Conservation (phyloP, 1,139 yeast genomes). For the Saccharomyces pastorianus region DNA sequence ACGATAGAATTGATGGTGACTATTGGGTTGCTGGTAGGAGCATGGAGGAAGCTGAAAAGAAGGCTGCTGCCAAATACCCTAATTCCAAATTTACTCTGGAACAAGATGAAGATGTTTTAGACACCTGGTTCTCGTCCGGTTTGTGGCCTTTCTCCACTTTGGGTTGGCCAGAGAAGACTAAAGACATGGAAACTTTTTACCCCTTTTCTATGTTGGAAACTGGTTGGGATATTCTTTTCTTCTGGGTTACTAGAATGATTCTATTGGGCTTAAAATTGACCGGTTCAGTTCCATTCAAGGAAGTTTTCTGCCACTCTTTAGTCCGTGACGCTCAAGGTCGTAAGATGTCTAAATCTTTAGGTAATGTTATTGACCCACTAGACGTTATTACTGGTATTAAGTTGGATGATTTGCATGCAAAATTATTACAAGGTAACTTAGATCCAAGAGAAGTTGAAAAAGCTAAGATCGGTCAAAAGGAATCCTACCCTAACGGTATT, state of each 20-base stretch:
- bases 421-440: slow-evolving; percentile 71
- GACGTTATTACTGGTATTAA: slow-evolving; percentile 89
- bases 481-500: slow-evolving; percentile 91
- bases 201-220: slow-evolving; percentile 95
- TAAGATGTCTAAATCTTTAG: slow-evolving; percentile 95
- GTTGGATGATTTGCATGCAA: slow-evolving; percentile 69
- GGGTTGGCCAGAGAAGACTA: slow-evolving; percentile 85
- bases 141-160: slow-evolving; percentile 95
- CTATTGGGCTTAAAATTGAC: slow-evolving; percentile 84
- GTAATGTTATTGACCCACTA: slow-evolving; percentile 91
- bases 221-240: slow-evolving; percentile 97
- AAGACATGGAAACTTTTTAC: slow-evolving; percentile 67
- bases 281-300: slow-evolving; percentile 86
- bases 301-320: slow-evolving; percentile 95
- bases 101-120: slow-evolving; percentile 97
- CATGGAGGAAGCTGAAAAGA: slow-evolving; percentile 71
- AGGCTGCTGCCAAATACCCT: slow-evolving; percentile 71
- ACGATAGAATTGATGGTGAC: slow-evolving; percentile 49
- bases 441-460: slow-evolving; percentile 82
- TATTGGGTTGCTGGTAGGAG: slow-evolving; percentile 90
- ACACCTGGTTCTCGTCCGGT: slow-evolving; percentile 98
- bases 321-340: slow-evolving; percentile 99
- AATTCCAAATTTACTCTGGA: slow-evolving; percentile 62
- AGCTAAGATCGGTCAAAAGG: slow-evolving; percentile 82
- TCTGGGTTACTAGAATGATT: slow-evolving; percentile 98